Conservation (phyloP, 768 basidiomycete species). For the Myochromella boudieri region DNA sequence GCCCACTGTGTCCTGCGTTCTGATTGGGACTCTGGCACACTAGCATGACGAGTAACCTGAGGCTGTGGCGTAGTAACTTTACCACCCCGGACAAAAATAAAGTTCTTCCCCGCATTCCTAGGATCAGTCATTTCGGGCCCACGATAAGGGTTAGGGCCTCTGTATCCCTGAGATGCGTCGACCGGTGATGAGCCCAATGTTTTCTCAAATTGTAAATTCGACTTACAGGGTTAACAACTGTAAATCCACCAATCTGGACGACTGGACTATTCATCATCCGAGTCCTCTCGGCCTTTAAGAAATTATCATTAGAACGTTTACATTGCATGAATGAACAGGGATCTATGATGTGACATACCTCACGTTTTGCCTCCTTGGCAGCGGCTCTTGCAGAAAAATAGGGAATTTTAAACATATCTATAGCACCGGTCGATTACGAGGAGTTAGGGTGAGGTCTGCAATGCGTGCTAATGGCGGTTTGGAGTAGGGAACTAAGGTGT, state of each 20-base stretch:
- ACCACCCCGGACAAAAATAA: conserved; percentile 1
- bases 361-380: not conserved
- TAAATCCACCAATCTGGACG: not conserved
- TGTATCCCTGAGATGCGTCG: conserved; percentile 1
- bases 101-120: not conserved
- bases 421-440: too few relatives aligned
- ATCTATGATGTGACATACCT: not conserved
- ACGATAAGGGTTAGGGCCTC: conserved; percentile 5
- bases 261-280: not conserved
- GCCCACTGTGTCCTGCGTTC: too few relatives aligned
- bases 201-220: not conserved
- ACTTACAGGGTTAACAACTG: conserved; percentile 10
- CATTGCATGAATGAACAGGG: too few relatives aligned
- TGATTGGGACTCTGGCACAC: too few relatives aligned
- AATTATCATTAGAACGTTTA: not conserved
- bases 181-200: not conserved
- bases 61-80: not conserved
- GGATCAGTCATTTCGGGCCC: conserved; percentile 2
- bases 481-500: too few relatives aligned
- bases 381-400: conserved; percentile 5
- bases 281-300: not conserved
- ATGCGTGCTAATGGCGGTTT: too few relatives aligned
- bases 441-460: too few relatives aligned
- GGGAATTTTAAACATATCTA: not conserved
- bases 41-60: too few relatives aligned